Base-by-base conservation (phyloP, 345 rosid genomes). In the Salix exigua region DNA sequence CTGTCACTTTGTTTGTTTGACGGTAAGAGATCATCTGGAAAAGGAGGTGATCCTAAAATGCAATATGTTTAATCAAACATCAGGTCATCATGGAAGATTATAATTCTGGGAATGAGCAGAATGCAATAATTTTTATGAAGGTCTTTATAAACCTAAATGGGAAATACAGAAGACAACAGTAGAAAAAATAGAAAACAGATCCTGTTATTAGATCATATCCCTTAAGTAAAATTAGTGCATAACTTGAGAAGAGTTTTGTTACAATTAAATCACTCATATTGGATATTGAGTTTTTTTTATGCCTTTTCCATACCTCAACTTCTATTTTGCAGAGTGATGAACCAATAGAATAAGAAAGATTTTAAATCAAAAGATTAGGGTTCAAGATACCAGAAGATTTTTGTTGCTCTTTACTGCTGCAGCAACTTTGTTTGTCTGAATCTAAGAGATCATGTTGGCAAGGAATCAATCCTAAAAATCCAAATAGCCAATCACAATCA, bases 401-500 rank as follows among this genome's bases (percentile, higher is more conserved):
- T 37, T 58, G 82, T 23, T 71, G 70, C 71, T 88, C 89, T 66
- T 72, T 79, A 28, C 14, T 62, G 66, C 62, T 72, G 33, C 71
- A 35, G 83, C 87, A 82, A 70, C 65, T 50, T 5, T 89, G 78
- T 69, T 79, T 72, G 75, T 87, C 95, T 33, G 80, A 73, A 75
- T 72, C 72, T 72, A 91, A 77, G 73, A 90, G 89, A 81, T 94
- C 94, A 38, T 79, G 86, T 37, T 90, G 88, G 82, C 92, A 80
- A 75, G 87, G 81, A 53, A 82, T 83, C 7, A 90, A 63, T 77
- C 87, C 90, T 86, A 46, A 46, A 21, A 78, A 70, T 58, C 25
- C 61, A 77, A 51, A 77, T 65, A 25, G 37, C 30, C 30, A 50
- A 58, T n/a, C 23, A 60, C 11, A 5, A 68, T 72, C 30, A 42